These are phyloP conservation scores for Perilla frutescens DNA, from an alignment of 257 asterid genomes.

Conservation along the genomic window DNA sequence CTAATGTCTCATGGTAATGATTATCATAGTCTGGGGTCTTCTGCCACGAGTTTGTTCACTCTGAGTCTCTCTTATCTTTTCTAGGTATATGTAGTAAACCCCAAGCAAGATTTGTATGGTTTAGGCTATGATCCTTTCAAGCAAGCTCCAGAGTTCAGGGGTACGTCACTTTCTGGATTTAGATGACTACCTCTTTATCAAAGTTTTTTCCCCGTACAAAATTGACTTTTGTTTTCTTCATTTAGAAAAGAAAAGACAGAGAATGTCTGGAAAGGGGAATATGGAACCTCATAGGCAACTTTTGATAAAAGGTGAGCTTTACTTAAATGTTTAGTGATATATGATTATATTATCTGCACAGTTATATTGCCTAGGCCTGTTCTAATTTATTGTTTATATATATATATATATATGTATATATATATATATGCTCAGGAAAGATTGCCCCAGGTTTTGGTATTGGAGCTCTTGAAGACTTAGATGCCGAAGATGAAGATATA, in stretches of 20 bases:
- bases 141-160: constrained; percentile 98
- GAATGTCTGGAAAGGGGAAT: constrained; percentile 57
- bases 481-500: constrained; percentile 93
- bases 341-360: background rate
- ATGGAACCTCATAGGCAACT: constrained; percentile 51
- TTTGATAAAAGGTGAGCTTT: constrained; percentile 57
- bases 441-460: constrained; percentile 94
- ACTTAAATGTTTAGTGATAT: constrained; percentile 2
- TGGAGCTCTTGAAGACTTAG: constrained; percentile 97
- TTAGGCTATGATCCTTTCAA: constrained; percentile 96
- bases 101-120: constrained; percentile 91
- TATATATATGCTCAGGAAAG: constrained; percentile 61
- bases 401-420: no score
- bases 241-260: constrained; percentile 80
- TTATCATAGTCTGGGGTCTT: constrained; percentile 11
- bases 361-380: constrained; percentile 2
- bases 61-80: constrained; percentile 14
- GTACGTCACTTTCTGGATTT: constrained; percentile 51
- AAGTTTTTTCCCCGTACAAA: background rate
- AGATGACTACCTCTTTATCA: constrained; percentile 23
- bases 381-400: constrained; percentile 39
- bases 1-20: background rate
- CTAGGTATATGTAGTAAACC: constrained; percentile 78
- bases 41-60: constrained; percentile 26
- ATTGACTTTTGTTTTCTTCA: constrained; percentile 25